phyloP scores from a whole-genome alignment of 1,284 basidiomycete genomes.

The Trametes polyzona region DNA sequence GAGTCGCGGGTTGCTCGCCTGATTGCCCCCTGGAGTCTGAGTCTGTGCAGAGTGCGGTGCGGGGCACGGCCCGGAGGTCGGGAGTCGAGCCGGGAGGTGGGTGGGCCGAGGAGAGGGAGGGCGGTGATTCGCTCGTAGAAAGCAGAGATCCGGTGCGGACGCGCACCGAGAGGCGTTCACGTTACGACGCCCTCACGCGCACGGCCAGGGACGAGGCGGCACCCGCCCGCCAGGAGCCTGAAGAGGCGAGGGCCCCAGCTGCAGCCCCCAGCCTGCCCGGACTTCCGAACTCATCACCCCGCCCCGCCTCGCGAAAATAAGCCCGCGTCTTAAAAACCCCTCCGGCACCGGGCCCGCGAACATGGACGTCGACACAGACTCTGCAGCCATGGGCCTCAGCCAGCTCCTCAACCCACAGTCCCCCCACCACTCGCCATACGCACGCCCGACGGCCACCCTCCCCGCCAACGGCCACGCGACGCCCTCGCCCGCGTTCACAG shows the following conservation, averaged over 20 bases:
- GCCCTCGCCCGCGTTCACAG: slow-evolving; percentile 2
- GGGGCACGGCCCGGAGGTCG: background rate
- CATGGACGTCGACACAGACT: slow-evolving; percentile 26
- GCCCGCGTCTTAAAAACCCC: slow-evolving; percentile 11
- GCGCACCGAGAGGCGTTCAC: no score
- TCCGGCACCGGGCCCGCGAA: background rate
- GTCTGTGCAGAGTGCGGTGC: background rate
- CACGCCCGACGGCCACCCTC: background rate
- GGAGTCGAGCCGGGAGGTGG: background rate
- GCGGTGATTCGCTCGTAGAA: background rate
- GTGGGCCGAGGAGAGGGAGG: no score
- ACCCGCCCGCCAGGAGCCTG: background rate
- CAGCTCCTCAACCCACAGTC: slow-evolving; percentile 2
- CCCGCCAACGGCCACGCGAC: background rate
- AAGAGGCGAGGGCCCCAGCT: background rate
- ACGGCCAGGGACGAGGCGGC: background rate
- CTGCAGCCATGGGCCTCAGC: slow-evolving; percentile 22
- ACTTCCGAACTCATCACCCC: background rate
- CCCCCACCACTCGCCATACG: background rate
- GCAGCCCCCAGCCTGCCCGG: background rate
- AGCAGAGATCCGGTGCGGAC: background rate
- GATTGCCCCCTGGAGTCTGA: no score
- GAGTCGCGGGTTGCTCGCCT: no score
- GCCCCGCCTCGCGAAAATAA: background rate
- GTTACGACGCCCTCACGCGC: no score